These are phyloP conservation scores for Globisporangium irregulare DNA, from an alignment of 352 stramenopile species.

Conservation along the genomic window DNA sequence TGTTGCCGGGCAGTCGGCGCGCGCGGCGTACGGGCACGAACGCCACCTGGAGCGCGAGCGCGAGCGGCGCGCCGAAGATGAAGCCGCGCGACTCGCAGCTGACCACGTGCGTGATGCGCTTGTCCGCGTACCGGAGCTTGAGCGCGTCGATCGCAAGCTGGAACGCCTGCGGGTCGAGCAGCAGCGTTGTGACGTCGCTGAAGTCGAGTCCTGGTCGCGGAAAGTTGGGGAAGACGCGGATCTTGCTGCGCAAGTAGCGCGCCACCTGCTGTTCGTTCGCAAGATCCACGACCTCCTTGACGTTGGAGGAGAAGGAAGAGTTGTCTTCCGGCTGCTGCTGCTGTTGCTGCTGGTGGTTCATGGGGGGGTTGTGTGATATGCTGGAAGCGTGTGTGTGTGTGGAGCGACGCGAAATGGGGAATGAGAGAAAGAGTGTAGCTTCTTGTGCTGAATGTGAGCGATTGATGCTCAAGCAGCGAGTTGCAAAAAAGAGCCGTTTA, in stretches of 20 bases:
- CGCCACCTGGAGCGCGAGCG: slow-evolving; percentile 53
- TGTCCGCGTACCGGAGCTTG: slow-evolving; percentile 43
- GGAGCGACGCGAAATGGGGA: not conserved
- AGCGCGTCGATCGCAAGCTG: slow-evolving; percentile 75
- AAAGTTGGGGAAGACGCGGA: slow-evolving; percentile 65
- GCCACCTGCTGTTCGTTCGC: slow-evolving; percentile 50
- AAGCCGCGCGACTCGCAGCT: slow-evolving; percentile 78
- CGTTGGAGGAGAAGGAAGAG: not conserved
- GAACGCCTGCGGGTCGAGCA: slow-evolving; percentile 72
- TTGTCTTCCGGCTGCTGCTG: not conserved
- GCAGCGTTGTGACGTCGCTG: slow-evolving; percentile 66
- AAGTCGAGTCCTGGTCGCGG: slow-evolving; percentile 58
- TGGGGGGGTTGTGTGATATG: not conserved
- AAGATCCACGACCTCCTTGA: slow-evolving; percentile 24
- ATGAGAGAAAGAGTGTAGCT: not conserved
- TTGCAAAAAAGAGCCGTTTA: no score
- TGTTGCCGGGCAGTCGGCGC: slow-evolving; percentile 56
- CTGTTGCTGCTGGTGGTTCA: not conserved
- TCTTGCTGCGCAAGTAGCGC: slow-evolving; percentile 61
- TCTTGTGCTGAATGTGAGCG: slow-evolving; percentile 3
- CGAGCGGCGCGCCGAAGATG: slow-evolving; percentile 77
- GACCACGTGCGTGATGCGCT: slow-evolving; percentile 76
- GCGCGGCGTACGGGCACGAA: slow-evolving; percentile 77
- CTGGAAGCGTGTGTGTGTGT: not conserved
- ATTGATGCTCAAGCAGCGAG: not conserved